These are phyloP conservation scores for Aspergillus sp. DNA, from an alignment of 2,329 filamentous ascomycete species.

Conservation along the genomic window DNA sequence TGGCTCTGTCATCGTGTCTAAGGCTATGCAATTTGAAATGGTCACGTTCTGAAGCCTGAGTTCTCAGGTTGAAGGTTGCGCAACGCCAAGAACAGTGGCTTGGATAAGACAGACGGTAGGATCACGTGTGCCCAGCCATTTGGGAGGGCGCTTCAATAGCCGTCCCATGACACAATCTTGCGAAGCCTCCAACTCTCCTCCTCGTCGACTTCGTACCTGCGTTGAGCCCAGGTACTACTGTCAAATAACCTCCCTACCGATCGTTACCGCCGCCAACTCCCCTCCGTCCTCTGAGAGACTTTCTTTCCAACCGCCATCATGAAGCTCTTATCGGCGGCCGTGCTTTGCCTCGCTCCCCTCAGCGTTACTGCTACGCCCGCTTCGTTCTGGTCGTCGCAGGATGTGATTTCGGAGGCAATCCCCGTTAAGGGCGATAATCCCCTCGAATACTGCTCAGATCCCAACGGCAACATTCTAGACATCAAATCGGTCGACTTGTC, in stretches of 20 bases:
- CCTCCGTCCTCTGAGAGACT: background rate
- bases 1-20: background rate
- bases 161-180: slow-evolving; percentile 15
- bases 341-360: slow-evolving; percentile 52
- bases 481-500: slow-evolving; percentile 79
- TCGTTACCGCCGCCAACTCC: background rate
- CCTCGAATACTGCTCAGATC: slow-evolving; percentile 75
- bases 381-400: slow-evolving; percentile 55
- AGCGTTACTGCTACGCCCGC: slow-evolving; percentile 45
- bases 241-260: background rate
- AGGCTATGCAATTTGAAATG: too few relatives aligned
- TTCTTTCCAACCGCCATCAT: slow-evolving; percentile 32
- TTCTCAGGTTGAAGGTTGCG: background rate
- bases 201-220: background rate
- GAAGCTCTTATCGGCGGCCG: slow-evolving; percentile 46
- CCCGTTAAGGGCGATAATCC: slow-evolving; percentile 85
- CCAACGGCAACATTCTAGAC: slow-evolving; percentile 69
- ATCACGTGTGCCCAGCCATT: slow-evolving; percentile 17
- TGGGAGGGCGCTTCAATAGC: slow-evolving; percentile 1
- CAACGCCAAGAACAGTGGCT: slow-evolving; percentile 3
- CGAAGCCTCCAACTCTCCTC: background rate
- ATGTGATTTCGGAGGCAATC: slow-evolving; percentile 55
- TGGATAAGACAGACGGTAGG: slow-evolving; percentile 4
- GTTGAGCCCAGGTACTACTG: background rate
- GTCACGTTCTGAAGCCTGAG: too few relatives aligned